Evolutionary conservation across 2,329 filamentous ascomycete species (phyloP), one percentile per base, ranked within the genome.

Genomic region (Scedosporium apiospermum): DNA sequence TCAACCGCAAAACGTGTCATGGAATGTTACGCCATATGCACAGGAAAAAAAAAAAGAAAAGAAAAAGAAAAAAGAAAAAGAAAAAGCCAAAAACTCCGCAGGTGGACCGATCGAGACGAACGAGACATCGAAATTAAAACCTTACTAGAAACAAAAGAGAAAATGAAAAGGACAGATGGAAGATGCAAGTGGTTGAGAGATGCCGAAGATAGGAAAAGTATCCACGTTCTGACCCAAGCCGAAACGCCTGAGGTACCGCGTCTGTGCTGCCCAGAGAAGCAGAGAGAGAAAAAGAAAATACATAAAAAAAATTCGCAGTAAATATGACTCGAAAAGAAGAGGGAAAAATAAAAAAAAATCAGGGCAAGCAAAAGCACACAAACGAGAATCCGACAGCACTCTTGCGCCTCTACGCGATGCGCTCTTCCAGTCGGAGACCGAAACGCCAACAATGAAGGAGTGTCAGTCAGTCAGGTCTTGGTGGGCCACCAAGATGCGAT

Each of bases 251-350:
- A 21, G 49, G 49, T 26, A 53, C 23, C 49, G 23, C n/a, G 23
- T 53, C 21, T 21, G 49, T 53, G 21, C 5, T 53, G 23, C 6
- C 49, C 21, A 66, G 63, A 55, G 51, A 63, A 67, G 65, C 65
- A 65, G 65, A 62, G 62, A 64, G 51, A 59, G 57, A 64, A 65
- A 63, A 62, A 64, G 60, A 62, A 58, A 10, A 65, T 62, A 65
- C 14, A 55, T 10, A 6, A 64, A 64, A 64, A 60, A 68, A 66
- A 63, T 30, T 30, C 66, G 63, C 62, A 66, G 66, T 21, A 21
- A 9, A 53, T 53, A 46, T 46, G 44, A 21, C 44, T 46, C 3
- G 21, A 12, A 26, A 53, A 26, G 21, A 21, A 53, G 49, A 53
- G 3, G 12, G 10, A 27, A 6, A 30, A 4, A 53, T 10, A 21